Evolutionary conservation across 139 green algal genomes (phyloP).

Genomic region (Chlorella sp.): DNA sequence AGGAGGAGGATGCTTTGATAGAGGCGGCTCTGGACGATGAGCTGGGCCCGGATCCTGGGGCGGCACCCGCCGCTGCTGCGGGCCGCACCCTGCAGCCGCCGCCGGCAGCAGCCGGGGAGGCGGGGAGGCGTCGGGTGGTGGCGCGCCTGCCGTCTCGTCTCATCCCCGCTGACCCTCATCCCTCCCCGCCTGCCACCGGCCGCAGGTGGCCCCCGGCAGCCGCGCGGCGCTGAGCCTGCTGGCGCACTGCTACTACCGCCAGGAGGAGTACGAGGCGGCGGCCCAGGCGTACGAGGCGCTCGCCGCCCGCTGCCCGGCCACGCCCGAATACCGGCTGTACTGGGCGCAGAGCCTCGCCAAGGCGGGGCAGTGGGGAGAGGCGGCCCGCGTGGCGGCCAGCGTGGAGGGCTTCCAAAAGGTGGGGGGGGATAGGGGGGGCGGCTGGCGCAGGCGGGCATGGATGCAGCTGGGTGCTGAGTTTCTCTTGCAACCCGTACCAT

Average conservation of each 20-base stretch:
- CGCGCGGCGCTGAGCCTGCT: slow-evolving; percentile 17
- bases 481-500: not conserved
- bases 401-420: slow-evolving; percentile 21
- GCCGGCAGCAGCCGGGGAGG: not conserved
- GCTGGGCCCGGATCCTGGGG: too few relatives aligned
- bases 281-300: slow-evolving; percentile 17
- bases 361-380: slow-evolving; percentile 19
- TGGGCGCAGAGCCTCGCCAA: slow-evolving; percentile 35
- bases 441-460: not conserved
- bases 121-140: too few relatives aligned
- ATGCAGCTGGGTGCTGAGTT: not conserved
- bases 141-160: too few relatives aligned
- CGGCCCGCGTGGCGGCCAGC: not conserved
- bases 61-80: not conserved
- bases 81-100: not conserved
- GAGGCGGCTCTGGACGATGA: too few relatives aligned
- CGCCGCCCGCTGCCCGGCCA: not conserved
- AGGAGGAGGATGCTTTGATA: too few relatives aligned
- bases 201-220: slow-evolving; percentile 20
- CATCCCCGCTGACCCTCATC: too few relatives aligned
- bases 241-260: slow-evolving; percentile 28
- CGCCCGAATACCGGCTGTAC: slow-evolving; percentile 24
- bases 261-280: slow-evolving; percentile 30
- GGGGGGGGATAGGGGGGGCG: not conserved
- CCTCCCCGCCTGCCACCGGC: not conserved